phyloP scores from a whole-genome alignment of 2,329 filamentous ascomycete genomes.

The Cladophialophora yegresii region DNA sequence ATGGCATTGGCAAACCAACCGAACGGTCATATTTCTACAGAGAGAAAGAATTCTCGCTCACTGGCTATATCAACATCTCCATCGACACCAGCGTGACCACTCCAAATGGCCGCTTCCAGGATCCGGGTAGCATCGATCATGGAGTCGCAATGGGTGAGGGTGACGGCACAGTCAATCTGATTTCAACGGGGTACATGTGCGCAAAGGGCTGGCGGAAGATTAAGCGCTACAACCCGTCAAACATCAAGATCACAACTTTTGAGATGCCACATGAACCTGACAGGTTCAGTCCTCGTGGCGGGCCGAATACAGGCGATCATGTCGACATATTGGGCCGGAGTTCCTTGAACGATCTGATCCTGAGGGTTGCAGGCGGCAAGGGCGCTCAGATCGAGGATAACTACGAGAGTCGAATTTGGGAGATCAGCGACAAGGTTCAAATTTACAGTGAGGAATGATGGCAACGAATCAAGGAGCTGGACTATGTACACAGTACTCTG shows the following conservation, averaged over 20 bases:
- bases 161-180: constrained; percentile 91
- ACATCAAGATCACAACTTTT: constrained; percentile 75
- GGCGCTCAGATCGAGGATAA: constrained; percentile 77
- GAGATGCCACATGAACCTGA: constrained; percentile 98
- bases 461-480: neutral
- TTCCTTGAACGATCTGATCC: constrained; percentile 84
- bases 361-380: constrained; percentile 81
- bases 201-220: constrained; percentile 84
- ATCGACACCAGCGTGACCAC: constrained; percentile 65
- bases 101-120: constrained; percentile 53
- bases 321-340: constrained; percentile 92
- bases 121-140: constrained; percentile 60
- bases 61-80: constrained; percentile 69
- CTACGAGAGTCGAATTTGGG: constrained; percentile 75
- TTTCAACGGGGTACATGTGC: constrained; percentile 96
- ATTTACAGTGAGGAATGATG: constrained; percentile 67
- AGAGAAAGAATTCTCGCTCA: constrained; percentile 47
- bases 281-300: constrained; percentile 77
- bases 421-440: constrained; percentile 81
- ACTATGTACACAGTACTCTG: neutral
- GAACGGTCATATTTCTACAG: constrained; percentile 93
- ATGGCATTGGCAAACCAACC: constrained; percentile 88
- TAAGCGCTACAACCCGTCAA: constrained; percentile 88
- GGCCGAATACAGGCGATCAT: constrained; percentile 78
- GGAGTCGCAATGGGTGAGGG: constrained; percentile 96